Conservation (phyloP, 1,139 yeast species). For the Pichia sp. region DNA sequence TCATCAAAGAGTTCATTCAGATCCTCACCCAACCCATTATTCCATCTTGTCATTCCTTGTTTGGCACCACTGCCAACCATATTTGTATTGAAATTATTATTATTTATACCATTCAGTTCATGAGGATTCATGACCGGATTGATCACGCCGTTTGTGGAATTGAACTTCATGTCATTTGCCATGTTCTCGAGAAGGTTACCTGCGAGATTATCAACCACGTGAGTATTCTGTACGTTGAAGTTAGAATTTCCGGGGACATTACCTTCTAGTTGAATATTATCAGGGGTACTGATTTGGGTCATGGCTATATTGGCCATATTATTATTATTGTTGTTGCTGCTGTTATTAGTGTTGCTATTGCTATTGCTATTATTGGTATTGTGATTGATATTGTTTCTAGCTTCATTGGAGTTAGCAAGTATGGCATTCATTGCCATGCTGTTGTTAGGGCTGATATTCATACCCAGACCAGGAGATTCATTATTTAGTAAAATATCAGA, state of each 20-base stretch:
- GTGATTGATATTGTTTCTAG: neutral
- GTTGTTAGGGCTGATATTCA: neutral
- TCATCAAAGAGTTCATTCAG: slow-evolving; percentile 29
- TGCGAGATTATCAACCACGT: neutral
- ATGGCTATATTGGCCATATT: slow-evolving; percentile 1
- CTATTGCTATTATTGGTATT: neutral
- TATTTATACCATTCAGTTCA: neutral
- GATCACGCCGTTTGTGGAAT: neutral
- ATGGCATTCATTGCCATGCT: slow-evolving; percentile 1
- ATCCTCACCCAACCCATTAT: slow-evolving; percentile 11
- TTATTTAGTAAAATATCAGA: slow-evolving; percentile 8
- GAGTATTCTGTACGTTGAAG: neutral
- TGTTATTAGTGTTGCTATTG: neutral
- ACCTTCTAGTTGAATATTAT: neutral
- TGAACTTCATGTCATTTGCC: slow-evolving; percentile 5
- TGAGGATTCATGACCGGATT: neutral
- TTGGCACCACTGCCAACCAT: slow-evolving; percentile 3
- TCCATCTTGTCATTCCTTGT: neutral
- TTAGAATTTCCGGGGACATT: neutral
- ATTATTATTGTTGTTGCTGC: slow-evolving; percentile 6
- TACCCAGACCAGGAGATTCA: neutral
- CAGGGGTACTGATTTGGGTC: neutral
- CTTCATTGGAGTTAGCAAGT: neutral
- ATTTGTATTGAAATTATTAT: neutral
- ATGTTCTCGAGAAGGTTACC: slow-evolving; percentile 4